Conservation (phyloP, 1,284 basidiomycete species). For the Irpex lacteus region DNA sequence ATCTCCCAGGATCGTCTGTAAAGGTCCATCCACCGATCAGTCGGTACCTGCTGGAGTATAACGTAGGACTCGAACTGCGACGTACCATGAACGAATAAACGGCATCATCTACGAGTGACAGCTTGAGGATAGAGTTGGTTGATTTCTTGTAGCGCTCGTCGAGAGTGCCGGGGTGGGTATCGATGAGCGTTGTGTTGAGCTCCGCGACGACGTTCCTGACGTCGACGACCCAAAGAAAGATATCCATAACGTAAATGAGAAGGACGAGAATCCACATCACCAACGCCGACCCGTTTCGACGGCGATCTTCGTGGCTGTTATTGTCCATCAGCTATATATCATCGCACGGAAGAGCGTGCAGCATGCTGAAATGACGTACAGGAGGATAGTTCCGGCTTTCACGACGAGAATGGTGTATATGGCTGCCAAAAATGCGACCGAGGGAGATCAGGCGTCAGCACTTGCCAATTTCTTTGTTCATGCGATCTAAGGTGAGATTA, state of each 20-base stretch:
- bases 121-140: background rate
- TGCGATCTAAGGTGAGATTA: background rate
- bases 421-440: background rate
- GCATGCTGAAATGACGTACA: background rate
- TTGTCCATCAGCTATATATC: background rate
- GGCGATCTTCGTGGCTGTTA: background rate
- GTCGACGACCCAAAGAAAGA: conserved; percentile 17
- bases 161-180: conserved; percentile 2
- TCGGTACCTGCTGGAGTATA: background rate
- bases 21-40: background rate
- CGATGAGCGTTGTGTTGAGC: conserved; percentile 9
- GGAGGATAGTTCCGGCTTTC: background rate
- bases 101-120: conserved; percentile 8
- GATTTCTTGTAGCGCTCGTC: conserved; percentile 7
- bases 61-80: background rate
- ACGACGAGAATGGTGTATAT: background rate
- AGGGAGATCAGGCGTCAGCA: background rate
- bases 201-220: conserved; percentile 14
- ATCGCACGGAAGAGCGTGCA: too few species aligned
- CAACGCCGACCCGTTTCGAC: conserved; percentile 3
- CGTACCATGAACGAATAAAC: conserved; percentile 16
- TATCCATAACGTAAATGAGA: conserved; percentile 13
- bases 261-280: conserved; percentile 9
- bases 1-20: conserved; percentile 14
- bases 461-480: background rate